These are phyloP conservation scores for Stagonosporopsis cucurbitacearum DNA, from an alignment of 2,329 filamentous ascomycete genomes.

Conservation along the genomic window DNA sequence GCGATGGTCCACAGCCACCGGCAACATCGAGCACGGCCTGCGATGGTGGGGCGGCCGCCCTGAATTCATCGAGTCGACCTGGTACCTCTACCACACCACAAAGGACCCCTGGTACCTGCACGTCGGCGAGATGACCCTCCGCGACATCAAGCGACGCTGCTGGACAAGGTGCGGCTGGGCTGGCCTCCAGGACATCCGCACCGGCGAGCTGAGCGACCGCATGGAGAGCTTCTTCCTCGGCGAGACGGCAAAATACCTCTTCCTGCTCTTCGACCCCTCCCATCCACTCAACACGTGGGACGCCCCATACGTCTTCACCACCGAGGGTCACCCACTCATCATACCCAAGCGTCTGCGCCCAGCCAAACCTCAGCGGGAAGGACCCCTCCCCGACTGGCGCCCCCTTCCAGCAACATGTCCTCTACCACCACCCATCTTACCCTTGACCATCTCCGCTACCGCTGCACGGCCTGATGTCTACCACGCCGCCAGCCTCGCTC, in stretches of 20 bases:
- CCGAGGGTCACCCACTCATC: conserved; percentile 91
- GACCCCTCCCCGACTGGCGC: conserved; percentile 19
- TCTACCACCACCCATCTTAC: conserved; percentile 62
- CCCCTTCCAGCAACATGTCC: conserved; percentile 67
- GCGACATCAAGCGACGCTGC: conserved; percentile 86
- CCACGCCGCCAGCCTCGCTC: conserved; percentile 84
- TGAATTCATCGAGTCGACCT: conserved; percentile 96
- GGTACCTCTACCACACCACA: conserved; percentile 93
- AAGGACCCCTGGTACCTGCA: conserved; percentile 95
- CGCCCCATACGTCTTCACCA: conserved; percentile 89
- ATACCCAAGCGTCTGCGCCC: conserved; percentile 64
- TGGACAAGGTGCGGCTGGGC: conserved; percentile 94
- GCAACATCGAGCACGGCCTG: conserved; percentile 82
- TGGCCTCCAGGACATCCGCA: conserved; percentile 67
- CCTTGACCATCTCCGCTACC: conserved; percentile 78
- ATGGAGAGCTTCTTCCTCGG: conserved; percentile 99
- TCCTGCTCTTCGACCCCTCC: conserved; percentile 82
- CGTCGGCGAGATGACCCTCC: conserved; percentile 92
- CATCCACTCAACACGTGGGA: conserved; percentile 90
- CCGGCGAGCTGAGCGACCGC: conserved; percentile 86
- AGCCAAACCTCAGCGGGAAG: conserved; percentile 10
- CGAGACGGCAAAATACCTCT: conserved; percentile 95
- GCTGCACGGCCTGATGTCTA: conserved; percentile 83
- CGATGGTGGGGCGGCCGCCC: conserved; percentile 95
- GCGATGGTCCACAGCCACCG: conserved; percentile 86